phyloP scores from a whole-genome alignment of 257 asterid species.

The Penstemon eatonii region DNA sequence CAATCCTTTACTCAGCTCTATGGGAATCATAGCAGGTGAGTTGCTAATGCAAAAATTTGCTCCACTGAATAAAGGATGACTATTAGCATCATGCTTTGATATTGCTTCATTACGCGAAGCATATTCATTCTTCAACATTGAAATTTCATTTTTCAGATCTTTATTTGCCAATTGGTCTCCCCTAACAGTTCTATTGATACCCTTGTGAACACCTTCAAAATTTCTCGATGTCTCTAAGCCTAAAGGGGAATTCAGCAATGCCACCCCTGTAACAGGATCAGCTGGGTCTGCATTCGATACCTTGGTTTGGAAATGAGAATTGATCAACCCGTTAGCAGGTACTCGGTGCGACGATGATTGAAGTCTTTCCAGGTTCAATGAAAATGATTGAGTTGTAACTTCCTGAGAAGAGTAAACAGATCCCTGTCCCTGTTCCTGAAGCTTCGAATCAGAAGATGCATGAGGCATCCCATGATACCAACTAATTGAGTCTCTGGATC shows the following conservation, averaged over 20 bases:
- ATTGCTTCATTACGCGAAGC: conserved; percentile 26
- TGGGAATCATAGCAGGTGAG: conserved; percentile 28
- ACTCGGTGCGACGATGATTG: conserved; percentile 37
- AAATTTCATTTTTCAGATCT: conserved; percentile 31
- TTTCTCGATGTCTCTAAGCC: conserved; percentile 33
- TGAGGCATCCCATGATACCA: conserved; percentile 54
- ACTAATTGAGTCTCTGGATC: conserved; percentile 33
- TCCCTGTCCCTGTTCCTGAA: conserved; percentile 56
- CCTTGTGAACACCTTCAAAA: conserved; percentile 23
- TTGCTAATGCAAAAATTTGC: conserved; percentile 24
- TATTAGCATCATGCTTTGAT: conserved; percentile 27
- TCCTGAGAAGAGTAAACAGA: conserved; percentile 53
- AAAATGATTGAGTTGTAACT: conserved; percentile 45
- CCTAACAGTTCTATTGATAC: conserved; percentile 16
- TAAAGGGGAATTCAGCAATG: conserved; percentile 30
- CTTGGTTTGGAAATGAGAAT: conserved; percentile 42
- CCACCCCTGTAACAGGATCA: conserved; percentile 35
- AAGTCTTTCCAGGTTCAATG: conserved; percentile 48
- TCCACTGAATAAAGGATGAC: conserved; percentile 21
- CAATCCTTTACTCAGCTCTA: conserved; percentile 32
- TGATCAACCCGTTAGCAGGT: conserved; percentile 36
- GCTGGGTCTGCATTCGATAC: conserved; percentile 36
- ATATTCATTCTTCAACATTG: conserved; percentile 30
- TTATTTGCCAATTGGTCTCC: conserved; percentile 30
- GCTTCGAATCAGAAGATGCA: conserved; percentile 69